Base-by-base conservation (phyloP, 768 basidiomycete genomes). In the Cystofilobasidium bisporidii region DNA sequence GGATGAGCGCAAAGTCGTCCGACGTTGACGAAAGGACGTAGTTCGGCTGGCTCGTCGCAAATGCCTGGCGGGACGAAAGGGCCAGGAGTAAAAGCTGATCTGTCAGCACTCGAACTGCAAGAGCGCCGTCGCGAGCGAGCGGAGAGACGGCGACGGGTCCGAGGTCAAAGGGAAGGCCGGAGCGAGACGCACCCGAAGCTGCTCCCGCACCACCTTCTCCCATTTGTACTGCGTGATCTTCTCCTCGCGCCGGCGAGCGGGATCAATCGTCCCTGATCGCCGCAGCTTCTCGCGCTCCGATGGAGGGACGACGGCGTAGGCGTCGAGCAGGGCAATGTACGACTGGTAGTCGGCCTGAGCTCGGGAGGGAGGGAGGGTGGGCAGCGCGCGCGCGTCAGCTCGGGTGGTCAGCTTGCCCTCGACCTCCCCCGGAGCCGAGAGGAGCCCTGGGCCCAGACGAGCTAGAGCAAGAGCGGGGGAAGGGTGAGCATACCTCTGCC, bases 161-260 rank as follows among this genome's bases (percentile, higher is more conserved):
- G 12, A 15, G 36, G 30, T 11, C 5, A 38, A 60, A n/a, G 58
- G 20, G 18, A 36, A 61, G 60, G 4, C 17, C 18, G 17, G 59
- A 4, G 9, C 12, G 36, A 24, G 24, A 74, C 78, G 58, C 63
- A 88, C 90, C 78, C 90, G 83, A 32, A 97, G 83, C 66, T 82
- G 82, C 24, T 78, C 77, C 63, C 84, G 83, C 33, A 97, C 77
- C 41, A 88, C 87, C 76, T 89, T 93, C 77, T 94, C 91, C 65
- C 84, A 83, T 76, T 86, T 85, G 76, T 85, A 97, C 74, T 93
- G 92, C 69, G 84, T 85, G 71, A 99, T 96, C 80, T 96, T 99
- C 40, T 86, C 76, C 71, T 94, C 91, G 71, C 96, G 79, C 65
- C 87, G 81, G 73, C 82, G 83, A 1, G 84, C 82, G 24, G 86